Percentiles rank a stretch among this genome's conserved stretches.
Evolutionary conservation across 768 basidiomycete species (phyloP).

Genomic region (Trametes cinnabarina): DNA sequence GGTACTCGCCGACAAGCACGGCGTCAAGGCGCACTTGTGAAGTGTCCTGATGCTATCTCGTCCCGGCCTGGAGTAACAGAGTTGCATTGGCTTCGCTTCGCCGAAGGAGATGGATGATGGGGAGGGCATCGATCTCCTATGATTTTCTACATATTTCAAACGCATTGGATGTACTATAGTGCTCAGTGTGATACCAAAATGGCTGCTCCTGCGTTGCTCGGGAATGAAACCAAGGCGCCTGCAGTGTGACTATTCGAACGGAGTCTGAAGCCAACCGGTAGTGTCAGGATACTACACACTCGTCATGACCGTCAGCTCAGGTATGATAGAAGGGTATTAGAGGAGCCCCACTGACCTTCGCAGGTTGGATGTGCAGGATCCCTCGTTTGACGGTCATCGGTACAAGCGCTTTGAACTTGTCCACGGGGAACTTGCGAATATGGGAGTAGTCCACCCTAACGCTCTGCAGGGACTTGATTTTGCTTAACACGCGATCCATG

Average conservation of each 20-base stretch:
- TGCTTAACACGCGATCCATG: neutral
- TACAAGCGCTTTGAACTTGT: neutral
- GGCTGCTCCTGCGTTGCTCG: too few relatives aligned
- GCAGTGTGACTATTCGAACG: too few relatives aligned
- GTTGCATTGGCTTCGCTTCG: too few relatives aligned
- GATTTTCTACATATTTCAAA: neutral
- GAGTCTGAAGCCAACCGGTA: too few relatives aligned
- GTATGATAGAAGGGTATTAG: too few relatives aligned
- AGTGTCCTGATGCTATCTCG: neutral
- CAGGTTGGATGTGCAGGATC: neutral
- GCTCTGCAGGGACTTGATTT: neutral
- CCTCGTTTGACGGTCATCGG: neutral
- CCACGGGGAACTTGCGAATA: neutral
- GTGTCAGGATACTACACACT: too few relatives aligned
- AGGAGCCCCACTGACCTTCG: too few relatives aligned
- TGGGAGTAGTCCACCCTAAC: neutral
- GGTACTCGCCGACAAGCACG: slow-evolving; percentile 56
- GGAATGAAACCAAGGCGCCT: too few relatives aligned
- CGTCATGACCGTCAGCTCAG: too few relatives aligned
- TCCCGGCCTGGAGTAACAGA: too few relatives aligned
- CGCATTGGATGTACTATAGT: slow-evolving; percentile 1
- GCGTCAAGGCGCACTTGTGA: slow-evolving; percentile 58
- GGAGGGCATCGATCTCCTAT: too few relatives aligned
- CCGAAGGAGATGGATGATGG: too few relatives aligned
- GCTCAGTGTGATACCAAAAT: neutral